Conservation (phyloP, 768 basidiomycete species). For the Boletus sp. region DNA sequence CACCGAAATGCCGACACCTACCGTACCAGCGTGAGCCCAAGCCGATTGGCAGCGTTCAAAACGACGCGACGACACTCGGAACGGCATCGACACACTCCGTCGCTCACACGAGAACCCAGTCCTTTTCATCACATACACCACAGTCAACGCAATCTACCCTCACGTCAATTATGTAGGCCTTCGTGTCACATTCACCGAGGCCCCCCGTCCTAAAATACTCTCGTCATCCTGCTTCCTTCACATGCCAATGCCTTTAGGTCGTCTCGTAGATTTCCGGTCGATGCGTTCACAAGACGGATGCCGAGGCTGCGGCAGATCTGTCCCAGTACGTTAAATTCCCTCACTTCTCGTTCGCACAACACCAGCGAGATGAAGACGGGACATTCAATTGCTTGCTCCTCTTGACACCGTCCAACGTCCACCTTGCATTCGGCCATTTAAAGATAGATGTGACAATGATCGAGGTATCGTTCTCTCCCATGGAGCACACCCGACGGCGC, state of each 20-base stretch:
- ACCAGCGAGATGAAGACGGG: neutral
- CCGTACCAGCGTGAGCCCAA: no score
- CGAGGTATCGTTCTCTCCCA: neutral
- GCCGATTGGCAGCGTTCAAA: no score
- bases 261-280: constrained; percentile 20
- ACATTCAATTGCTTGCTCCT: neutral
- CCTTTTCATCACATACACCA: neutral
- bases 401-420: constrained; percentile 9
- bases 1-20: constrained; percentile 10
- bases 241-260: constrained; percentile 40
- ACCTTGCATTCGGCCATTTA: constrained; percentile 4
- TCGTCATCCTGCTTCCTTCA: constrained; percentile 42
- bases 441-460: constrained; percentile 14
- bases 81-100: neutral
- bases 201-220: constrained; percentile 37
- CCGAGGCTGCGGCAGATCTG: constrained; percentile 45
- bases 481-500: neutral
- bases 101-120: constrained; percentile 13
- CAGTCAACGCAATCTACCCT: constrained; percentile 4
- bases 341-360: neutral
- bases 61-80: no score
- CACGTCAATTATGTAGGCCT: constrained; percentile 31
- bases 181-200: constrained; percentile 41
- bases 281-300: neutral
- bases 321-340: constrained; percentile 30